A percentile compares a stretch with the other conserved stretches of the same genome.
Conservation (phyloP, 768 basidiomycete species). For the Suillus spraguei region DNA sequence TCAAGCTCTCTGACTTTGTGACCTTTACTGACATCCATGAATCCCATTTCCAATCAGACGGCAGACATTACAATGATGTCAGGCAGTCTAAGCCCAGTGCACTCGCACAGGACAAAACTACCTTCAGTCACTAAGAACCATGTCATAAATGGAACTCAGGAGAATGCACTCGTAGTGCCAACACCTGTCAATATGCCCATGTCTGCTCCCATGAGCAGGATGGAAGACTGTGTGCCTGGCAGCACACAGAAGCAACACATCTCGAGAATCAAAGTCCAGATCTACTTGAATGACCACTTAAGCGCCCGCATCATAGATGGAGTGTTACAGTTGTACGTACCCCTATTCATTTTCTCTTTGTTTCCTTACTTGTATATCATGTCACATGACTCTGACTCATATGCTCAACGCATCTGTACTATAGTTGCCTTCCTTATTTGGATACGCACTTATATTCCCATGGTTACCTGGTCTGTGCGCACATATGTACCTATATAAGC, state of each 20-base stretch:
- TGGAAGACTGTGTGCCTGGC: background rate
- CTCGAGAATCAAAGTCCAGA: background rate
- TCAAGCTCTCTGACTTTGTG: constrained; percentile 25
- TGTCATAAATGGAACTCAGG: background rate
- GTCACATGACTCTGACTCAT: too few relatives aligned
- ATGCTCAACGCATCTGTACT: too few relatives aligned
- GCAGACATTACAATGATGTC: background rate
- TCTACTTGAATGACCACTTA: background rate
- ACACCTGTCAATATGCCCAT: background rate
- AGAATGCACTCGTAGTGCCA: background rate
- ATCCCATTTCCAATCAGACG: background rate
- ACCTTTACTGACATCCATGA: background rate
- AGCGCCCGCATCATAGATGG: background rate
- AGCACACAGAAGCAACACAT: background rate
- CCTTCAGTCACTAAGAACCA: background rate
- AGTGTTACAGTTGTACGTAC: too few relatives aligned
- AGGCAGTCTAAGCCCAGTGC: background rate
- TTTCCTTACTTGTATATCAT: too few relatives aligned
- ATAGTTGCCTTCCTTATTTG: too few relatives aligned
- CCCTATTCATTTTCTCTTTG: too few relatives aligned
- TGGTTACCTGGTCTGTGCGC: too few relatives aligned
- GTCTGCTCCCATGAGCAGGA: background rate
- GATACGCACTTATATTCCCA: too few relatives aligned
- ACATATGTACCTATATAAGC: too few relatives aligned
- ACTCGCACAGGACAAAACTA: background rate